Evolutionary conservation across 495 filamentous ascomycete species (phyloP).

Genomic region (Hypoxylon fragiforme): DNA sequence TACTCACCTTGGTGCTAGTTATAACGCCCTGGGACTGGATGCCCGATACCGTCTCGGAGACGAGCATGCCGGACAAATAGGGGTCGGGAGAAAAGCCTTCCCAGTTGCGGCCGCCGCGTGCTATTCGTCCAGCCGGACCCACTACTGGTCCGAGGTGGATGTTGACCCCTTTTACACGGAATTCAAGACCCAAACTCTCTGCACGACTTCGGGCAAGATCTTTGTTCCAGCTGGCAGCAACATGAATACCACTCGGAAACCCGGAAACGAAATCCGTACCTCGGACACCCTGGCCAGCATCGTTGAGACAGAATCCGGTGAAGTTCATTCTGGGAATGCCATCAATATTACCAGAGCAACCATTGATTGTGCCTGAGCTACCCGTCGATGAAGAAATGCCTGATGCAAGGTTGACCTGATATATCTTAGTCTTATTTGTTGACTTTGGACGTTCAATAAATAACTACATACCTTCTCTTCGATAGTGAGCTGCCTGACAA

Average conservation of each 20-base stretch:
- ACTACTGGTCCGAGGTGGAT: slow-evolving; percentile 69
- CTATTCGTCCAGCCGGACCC: slow-evolving; percentile 55
- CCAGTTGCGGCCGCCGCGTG: slow-evolving; percentile 58
- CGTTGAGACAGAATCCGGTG: slow-evolving; percentile 63
- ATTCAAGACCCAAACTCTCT: slow-evolving; percentile 58
- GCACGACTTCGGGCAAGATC: slow-evolving; percentile 51
- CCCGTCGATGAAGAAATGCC: slow-evolving; percentile 41
- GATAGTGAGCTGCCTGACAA: slow-evolving; percentile 80
- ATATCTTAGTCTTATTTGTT: slow-evolving; percentile 48
- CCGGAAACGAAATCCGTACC: slow-evolving; percentile 62
- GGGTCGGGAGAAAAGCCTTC: slow-evolving; percentile 55
- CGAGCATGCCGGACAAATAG: slow-evolving; percentile 50
- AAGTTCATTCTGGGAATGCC: slow-evolving; percentile 58
- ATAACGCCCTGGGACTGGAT: slow-evolving; percentile 58
- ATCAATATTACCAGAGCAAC: slow-evolving; percentile 55
- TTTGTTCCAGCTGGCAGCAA: slow-evolving; percentile 61
- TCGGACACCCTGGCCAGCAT: slow-evolving; percentile 64
- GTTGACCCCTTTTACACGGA: slow-evolving; percentile 64
- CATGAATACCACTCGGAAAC: slow-evolving; percentile 59
- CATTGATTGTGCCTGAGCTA: slow-evolving; percentile 38
- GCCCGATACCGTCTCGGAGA: slow-evolving; percentile 48
- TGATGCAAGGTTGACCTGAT: slow-evolving; percentile 56
- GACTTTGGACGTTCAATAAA: not conserved
- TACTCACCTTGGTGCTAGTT: slow-evolving; percentile 57
- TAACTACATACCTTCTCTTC: slow-evolving; percentile 73